Conservation (phyloP, 129 eudicot genomes). For the Ambrosia artemisiifolia region DNA sequence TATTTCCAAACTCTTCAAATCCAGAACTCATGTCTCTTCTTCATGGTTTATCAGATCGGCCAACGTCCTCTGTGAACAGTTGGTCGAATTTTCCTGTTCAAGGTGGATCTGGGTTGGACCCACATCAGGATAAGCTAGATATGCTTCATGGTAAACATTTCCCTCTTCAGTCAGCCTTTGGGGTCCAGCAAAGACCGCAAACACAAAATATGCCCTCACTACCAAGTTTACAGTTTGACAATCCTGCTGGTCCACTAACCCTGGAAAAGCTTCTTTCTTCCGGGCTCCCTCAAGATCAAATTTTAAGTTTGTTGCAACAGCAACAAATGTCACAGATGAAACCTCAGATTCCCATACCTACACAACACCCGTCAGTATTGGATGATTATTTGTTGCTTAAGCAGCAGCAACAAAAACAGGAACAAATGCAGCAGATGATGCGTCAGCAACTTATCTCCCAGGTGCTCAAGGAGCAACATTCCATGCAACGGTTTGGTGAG, state of each 20-base stretch:
- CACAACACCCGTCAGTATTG: conserved; percentile 60
- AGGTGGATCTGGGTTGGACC: conserved; percentile 50
- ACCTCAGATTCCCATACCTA: conserved; percentile 52
- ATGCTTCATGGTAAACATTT: conserved; percentile 35
- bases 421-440: conserved; percentile 59
- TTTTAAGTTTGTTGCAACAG: conserved; percentile 60
- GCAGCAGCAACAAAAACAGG: conserved; percentile 70
- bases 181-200: conserved; percentile 58
- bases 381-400: conserved; percentile 71
- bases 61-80: conserved; percentile 40
- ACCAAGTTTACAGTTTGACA: conserved; percentile 39
- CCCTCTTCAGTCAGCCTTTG: conserved; percentile 53
- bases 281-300: conserved; percentile 69
- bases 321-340: conserved; percentile 76
- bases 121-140: conserved; percentile 35
- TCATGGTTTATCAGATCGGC: conserved; percentile 65
- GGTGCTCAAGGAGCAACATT: conserved; percentile 51
- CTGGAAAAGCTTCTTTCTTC: conserved; percentile 66
- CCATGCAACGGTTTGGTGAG: conserved; percentile 48
- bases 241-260: conserved; percentile 31
- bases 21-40: conserved; percentile 55
- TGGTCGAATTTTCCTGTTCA: conserved; percentile 73
- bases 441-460: conserved; percentile 76
- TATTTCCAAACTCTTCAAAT: conserved; percentile 48
- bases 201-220: conserved; percentile 50